Evolutionary conservation across 1,284 basidiomycete species (phyloP).

Genomic region (Sanghuangporus baumii): DNA sequence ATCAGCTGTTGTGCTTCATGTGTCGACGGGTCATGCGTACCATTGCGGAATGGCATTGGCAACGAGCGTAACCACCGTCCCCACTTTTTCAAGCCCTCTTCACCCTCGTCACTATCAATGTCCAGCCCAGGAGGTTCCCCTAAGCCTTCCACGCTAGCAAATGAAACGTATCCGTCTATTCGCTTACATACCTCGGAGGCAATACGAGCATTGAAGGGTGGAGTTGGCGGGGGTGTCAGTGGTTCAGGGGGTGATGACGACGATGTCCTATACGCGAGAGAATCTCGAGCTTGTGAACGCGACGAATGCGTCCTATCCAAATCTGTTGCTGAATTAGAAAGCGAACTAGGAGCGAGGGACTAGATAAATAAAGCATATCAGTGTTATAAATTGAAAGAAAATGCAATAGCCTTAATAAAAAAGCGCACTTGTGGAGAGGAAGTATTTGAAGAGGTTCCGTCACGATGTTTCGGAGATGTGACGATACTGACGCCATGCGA

Average conservation of each 20-base stretch:
- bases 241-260: slow-evolving; percentile 28
- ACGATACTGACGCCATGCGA: slow-evolving; percentile 14
- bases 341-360: slow-evolving; percentile 13
- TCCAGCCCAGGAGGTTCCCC: slow-evolving; percentile 49
- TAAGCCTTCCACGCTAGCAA: slow-evolving; percentile 63
- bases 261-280: slow-evolving; percentile 25
- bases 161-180: slow-evolving; percentile 62
- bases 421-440: slow-evolving; percentile 25
- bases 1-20: not conserved
- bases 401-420: not conserved
- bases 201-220: slow-evolving; percentile 54
- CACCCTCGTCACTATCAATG: slow-evolving; percentile 24
- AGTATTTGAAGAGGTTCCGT: slow-evolving; percentile 2
- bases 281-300: not conserved
- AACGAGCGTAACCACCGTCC: slow-evolving; percentile 9
- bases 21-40: not conserved
- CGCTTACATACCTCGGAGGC: slow-evolving; percentile 51
- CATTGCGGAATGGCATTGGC: slow-evolving; percentile 9
- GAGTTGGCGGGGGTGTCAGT: slow-evolving; percentile 25
- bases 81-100: slow-evolving; percentile 10
- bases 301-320: slow-evolving; percentile 5
- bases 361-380: not conserved
- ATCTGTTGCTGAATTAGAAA: slow-evolving; percentile 17
- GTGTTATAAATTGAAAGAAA: not conserved
- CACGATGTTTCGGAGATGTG: slow-evolving; percentile 4